Base-by-base conservation (phyloP, 148 eudicot species). In the Fagopyrum tataricum region DNA sequence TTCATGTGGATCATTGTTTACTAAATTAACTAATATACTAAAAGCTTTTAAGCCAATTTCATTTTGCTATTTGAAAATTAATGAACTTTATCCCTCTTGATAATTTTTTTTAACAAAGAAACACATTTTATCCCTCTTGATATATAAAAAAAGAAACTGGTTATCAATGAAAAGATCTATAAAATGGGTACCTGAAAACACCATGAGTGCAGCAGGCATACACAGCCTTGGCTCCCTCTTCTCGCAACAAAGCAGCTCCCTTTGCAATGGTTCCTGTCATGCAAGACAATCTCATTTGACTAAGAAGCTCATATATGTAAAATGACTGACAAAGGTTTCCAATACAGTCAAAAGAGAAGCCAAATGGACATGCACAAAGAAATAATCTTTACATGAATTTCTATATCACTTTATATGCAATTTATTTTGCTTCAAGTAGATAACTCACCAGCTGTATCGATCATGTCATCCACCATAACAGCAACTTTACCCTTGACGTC, bases 401-500 rank as follows among this genome's bases (percentile, higher is more conserved):
- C 37, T 31, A 31, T 31, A 31, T 31, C 37, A 31, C 37, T 31
- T 31, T 31, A 31, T 31, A 37, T 13, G 69, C 15, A 24, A 31
- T 37, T 64, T 64, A 5, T 6, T 55, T 55, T 8, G 8, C 11
- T 55, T 53, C 37, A 5, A n/a, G 20, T 70, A 24, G 12, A 64
- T 26, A 7, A 74, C 87, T 84, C 76, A 93, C 98, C 98, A 76
- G 98, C 98, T 56, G 98, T 93, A 80, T 93, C 98, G 79, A 93
- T 93, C 98, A 93, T 93, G 81, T 93, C 98, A 82, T 93, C 98
- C 75, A 93, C 87, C 98, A 93, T 89, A 43, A 93, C 92, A 40
- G 98, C 98, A 42, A 93, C 98, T 81, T 93, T 93, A 67, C 98
- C 98, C 82, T 83, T 91, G n/a, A 93, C 98, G 80, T 93, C 98